Evolutionary conservation across 495 filamentous ascomycete genomes (phyloP).

Genomic region (Aspergillus heteromorphus): DNA sequence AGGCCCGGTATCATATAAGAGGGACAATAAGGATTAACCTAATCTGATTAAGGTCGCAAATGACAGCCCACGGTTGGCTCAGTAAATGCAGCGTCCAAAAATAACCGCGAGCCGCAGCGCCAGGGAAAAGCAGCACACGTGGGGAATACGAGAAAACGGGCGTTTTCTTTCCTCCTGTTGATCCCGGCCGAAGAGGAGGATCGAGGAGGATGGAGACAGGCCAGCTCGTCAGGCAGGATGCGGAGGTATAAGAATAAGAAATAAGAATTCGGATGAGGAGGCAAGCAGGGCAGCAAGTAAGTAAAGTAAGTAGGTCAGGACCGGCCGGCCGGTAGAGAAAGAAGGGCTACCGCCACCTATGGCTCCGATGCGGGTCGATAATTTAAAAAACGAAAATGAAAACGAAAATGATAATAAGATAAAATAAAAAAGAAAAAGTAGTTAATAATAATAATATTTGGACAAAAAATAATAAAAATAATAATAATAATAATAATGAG

Average conservation of each 20-base stretch:
- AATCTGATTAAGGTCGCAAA: neutral
- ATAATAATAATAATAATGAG: constrained; percentile 1
- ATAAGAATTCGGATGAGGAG: neutral
- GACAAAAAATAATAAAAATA: constrained; percentile 5
- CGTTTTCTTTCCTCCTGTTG: neutral
- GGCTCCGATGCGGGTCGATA: constrained; percentile 1
- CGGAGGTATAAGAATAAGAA: constrained; percentile 4
- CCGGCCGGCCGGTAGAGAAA: neutral
- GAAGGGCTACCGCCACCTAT: neutral
- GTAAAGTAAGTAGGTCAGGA: neutral
- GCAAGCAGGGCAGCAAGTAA: neutral
- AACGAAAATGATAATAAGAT: neutral
- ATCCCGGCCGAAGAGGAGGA: constrained; percentile 4
- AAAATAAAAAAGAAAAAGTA: neutral
- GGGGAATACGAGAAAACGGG: constrained; percentile 30
- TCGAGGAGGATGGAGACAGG: constrained; percentile 5
- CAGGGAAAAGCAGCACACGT: constrained; percentile 16
- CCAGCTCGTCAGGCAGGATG: constrained; percentile 7
- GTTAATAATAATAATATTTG: constrained; percentile 5
- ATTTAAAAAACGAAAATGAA: constrained; percentile 4
- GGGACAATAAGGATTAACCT: neutral
- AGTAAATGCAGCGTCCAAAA: constrained; percentile 24
- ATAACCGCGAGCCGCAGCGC: constrained; percentile 26
- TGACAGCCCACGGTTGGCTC: neutral
- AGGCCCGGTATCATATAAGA: constrained; percentile 4